Conservation (phyloP, 73 alveolate species). For the Blepharisma japonicum region DNA sequence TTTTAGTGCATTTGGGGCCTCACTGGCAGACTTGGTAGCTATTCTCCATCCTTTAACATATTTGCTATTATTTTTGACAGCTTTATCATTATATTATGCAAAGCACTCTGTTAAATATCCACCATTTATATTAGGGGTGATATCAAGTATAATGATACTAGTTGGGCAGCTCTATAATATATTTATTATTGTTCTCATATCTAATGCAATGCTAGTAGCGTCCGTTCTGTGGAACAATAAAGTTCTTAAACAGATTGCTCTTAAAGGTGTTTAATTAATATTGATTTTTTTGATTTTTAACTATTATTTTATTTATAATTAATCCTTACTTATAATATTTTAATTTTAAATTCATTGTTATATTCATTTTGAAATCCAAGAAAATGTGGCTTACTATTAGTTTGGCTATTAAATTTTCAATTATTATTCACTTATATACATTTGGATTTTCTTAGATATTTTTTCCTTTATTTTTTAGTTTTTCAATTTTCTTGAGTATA, state of each 20-base stretch:
- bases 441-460: too few relatives aligned
- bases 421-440: too few relatives aligned
- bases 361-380: too few relatives aligned
- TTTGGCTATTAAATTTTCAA: too few relatives aligned
- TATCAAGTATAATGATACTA: background rate
- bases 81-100: background rate
- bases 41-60: slow-evolving; percentile 16
- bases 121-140: background rate
- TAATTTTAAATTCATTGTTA: too few relatives aligned
- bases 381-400: too few relatives aligned
- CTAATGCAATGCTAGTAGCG: background rate
- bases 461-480: too few relatives aligned
- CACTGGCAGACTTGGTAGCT: background rate
- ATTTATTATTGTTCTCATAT: background rate
- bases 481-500: too few relatives aligned
- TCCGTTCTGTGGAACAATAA: slow-evolving; percentile 11
- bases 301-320: too few relatives aligned
- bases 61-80: background rate
- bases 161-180: background rate
- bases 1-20: slow-evolving; percentile 6
- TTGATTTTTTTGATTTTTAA: too few relatives aligned
- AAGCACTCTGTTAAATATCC: background rate
- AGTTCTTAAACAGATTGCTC: background rate
- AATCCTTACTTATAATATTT: too few relatives aligned
- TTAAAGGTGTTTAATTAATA: background rate